Evolutionary conservation across 352 stramenopile genomes (phyloP), one percentile per base, ranked within the genome.

Genomic region (Globisporangium carolinianum): DNA sequence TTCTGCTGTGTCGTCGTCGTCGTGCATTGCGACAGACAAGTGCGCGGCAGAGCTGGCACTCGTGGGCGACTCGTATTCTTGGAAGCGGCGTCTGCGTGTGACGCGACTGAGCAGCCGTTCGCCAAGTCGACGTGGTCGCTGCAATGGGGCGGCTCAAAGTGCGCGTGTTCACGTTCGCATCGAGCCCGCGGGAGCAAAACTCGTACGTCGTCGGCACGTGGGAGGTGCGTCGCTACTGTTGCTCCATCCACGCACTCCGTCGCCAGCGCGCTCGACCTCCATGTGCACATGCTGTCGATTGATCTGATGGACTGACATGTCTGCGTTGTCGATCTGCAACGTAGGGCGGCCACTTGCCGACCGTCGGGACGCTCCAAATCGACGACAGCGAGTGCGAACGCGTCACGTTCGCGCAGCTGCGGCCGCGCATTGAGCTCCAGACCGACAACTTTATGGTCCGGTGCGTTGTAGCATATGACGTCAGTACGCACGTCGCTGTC

Each of bases 121-220:
- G 24, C 24, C 24, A 32, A 32, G 17, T 24, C 51, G 4, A 49
- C 49, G 24, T 47, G 43, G 8, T 17, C 11, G 32, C 15, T 15
- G 18, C 38, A 32, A 11, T 84, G 61, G 66, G 78, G 45, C 67
- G 63, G n/a, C 65, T 91, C 36, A 92, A 92, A 61, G 66, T 92
- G 15, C 76, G 77, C 48, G 82, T 90, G 58, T 89, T 92, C 68
- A 87, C 78, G 43, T 89, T 90, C 65, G 68, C 74, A 6, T 87
- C 81, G 2, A 73, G 83, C 54, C 76, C 77, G 17, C 73, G 65
- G 53, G 66, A 72, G 62, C 78, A 92, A 62, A 89, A 92, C 57
- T 90, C 82, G 35, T 92, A 86, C 47, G 59, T 92, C 32, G 78
- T 92, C 18, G 82, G 82, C 47, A 90, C 78, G 0, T 68, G 74